These are phyloP conservation scores for Aspergillus sergii DNA, from an alignment of 2,329 filamentous ascomycete species.

Conservation along the genomic window DNA sequence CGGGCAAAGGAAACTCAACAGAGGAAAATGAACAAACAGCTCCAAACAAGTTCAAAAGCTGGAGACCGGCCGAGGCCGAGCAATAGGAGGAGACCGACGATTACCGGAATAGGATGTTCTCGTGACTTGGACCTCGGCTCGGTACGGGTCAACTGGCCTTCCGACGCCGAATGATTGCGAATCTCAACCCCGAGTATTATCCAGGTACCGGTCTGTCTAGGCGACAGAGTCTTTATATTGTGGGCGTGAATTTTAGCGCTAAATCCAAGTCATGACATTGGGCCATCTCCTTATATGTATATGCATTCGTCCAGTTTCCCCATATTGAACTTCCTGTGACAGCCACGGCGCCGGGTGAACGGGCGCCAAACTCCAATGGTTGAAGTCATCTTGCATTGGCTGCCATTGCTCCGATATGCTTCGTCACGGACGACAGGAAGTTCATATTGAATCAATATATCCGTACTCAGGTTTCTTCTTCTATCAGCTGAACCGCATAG, in stretches of 20 bases:
- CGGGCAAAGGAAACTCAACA: not conserved
- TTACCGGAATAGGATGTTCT: not conserved
- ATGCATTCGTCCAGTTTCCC: not conserved
- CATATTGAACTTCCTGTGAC: not conserved
- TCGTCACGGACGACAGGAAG: conserved; percentile 10
- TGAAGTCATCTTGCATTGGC: not conserved
- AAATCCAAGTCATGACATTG: not conserved
- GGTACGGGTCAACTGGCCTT: conserved; percentile 17
- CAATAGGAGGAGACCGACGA: conserved; percentile 5
- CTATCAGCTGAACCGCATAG: not conserved
- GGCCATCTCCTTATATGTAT: not conserved
- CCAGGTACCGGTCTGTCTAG: not conserved
- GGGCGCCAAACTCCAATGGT: conserved; percentile 15
- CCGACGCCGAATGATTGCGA: not conserved
- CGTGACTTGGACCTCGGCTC: conserved; percentile 30
- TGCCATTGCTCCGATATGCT: conserved; percentile 10
- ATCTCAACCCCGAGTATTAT: not conserved
- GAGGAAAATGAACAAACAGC: not conserved
- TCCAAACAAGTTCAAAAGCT: conserved; percentile 7
- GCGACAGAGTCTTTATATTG: not conserved
- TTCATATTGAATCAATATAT: not conserved
- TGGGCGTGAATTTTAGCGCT: not conserved
- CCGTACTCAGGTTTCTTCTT: not conserved
- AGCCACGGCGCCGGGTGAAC: conserved; percentile 14
- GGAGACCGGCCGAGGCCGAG: conserved; percentile 10